phyloP scores from a whole-genome alignment of 2,329 filamentous ascomycete genomes.

The Penicillium sp. region DNA sequence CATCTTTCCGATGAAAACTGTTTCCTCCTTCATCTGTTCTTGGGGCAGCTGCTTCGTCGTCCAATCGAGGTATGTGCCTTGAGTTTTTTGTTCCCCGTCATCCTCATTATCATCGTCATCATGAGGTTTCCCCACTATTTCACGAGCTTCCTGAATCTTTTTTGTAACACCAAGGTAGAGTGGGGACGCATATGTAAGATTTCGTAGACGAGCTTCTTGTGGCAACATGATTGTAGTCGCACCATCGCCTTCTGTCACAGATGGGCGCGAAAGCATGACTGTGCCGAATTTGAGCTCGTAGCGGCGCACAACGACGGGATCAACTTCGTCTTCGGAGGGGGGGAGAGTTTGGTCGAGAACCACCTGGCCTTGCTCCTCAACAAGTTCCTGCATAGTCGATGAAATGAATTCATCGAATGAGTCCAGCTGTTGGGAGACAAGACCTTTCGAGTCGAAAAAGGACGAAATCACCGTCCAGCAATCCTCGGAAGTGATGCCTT shows the following conservation, averaged over 20 bases:
- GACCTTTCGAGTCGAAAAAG: slow-evolving; percentile 93
- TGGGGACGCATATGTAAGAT: slow-evolving; percentile 90
- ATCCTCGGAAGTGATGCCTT: slow-evolving; percentile 89
- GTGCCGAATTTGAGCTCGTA: slow-evolving; percentile 95
- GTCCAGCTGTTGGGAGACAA: slow-evolving; percentile 96
- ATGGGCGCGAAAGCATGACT: slow-evolving; percentile 83
- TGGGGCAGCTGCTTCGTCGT: slow-evolving; percentile 46
- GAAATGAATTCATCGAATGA: slow-evolving; percentile 97
- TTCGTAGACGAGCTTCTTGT: slow-evolving; percentile 92
- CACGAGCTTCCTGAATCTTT: slow-evolving; percentile 77
- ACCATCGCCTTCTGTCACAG: slow-evolving; percentile 90
- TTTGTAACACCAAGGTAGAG: slow-evolving; percentile 87
- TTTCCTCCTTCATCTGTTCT: slow-evolving; percentile 62
- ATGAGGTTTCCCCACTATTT: slow-evolving; percentile 68
- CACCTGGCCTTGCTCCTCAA: slow-evolving; percentile 86
- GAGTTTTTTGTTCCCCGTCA: slow-evolving; percentile 49
- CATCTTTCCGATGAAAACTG: slow-evolving; percentile 90
- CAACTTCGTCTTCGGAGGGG: slow-evolving; percentile 66
- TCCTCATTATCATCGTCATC: slow-evolving; percentile 54
- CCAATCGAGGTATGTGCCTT: slow-evolving; percentile 48
- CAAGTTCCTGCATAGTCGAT: slow-evolving; percentile 89
- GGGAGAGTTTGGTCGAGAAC: slow-evolving; percentile 92
- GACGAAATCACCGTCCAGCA: slow-evolving; percentile 97
- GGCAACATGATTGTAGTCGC: slow-evolving; percentile 81
- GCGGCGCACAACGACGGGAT: slow-evolving; percentile 79